phyloP scores from a whole-genome alignment of 495 filamentous ascomycete genomes.

The Neurospora sp. region DNA sequence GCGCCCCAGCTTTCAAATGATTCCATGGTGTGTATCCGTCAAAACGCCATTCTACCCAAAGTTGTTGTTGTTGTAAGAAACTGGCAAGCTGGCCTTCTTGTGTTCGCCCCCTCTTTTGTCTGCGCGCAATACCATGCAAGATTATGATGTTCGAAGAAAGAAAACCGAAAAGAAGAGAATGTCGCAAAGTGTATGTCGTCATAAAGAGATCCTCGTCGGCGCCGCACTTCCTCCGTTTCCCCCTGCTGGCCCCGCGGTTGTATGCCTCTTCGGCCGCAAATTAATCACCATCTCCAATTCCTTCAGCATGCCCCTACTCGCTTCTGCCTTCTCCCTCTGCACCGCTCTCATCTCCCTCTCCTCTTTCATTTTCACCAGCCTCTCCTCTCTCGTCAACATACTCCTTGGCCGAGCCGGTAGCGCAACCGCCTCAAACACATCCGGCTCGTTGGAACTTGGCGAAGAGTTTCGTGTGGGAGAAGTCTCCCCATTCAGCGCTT shows the following conservation, averaged over 20 bases:
- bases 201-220: conserved; percentile 23
- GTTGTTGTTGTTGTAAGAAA: neutral
- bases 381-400: conserved; percentile 74
- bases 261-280: conserved; percentile 47
- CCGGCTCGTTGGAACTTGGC: conserved; percentile 46
- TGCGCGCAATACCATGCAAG: neutral
- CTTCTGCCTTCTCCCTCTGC: conserved; percentile 60
- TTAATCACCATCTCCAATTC: conserved; percentile 86
- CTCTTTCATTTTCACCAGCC: conserved; percentile 79
- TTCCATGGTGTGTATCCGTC: neutral
- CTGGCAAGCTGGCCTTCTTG: neutral
- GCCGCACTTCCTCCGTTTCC: conserved; percentile 5
- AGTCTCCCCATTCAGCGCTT: conserved; percentile 61
- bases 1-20: neutral
- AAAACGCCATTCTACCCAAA: neutral
- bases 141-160: neutral
- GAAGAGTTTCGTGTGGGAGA: conserved; percentile 22
- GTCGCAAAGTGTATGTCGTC: conserved; percentile 12
- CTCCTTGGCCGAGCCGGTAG: conserved; percentile 60
- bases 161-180: neutral
- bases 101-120: neutral
- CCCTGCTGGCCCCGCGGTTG: neutral
- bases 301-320: conserved; percentile 77
- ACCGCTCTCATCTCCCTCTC: conserved; percentile 63
- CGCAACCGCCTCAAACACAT: conserved; percentile 86